These are phyloP conservation scores for Candida verbasci DNA, from an alignment of 805 yeast species.

Conservation along the genomic window DNA sequence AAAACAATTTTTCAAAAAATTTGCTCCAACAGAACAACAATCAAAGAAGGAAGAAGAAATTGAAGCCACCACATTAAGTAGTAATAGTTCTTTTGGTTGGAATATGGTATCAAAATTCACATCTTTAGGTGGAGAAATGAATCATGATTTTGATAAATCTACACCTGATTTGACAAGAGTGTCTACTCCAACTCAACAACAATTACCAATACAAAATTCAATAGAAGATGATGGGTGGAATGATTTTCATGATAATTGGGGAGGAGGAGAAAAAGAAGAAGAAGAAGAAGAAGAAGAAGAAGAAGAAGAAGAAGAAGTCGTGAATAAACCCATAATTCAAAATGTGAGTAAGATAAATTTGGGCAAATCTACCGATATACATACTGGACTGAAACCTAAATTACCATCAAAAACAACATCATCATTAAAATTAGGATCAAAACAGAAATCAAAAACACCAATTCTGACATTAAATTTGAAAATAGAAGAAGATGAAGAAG, in stretches of 20 bases:
- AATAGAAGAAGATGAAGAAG: constrained; percentile 22
- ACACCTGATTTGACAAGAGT: constrained; percentile 33
- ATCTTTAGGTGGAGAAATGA: constrained; percentile 23
- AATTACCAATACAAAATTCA: constrained; percentile 2
- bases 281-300: no score
- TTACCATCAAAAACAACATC: constrained; percentile 6
- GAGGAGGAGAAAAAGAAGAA: constrained; percentile 10
- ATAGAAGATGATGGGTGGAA: constrained; percentile 13
- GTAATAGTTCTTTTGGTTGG: constrained; percentile 31
- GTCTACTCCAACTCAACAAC: constrained; percentile 21
- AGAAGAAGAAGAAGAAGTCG: no score
- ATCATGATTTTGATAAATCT: constrained; percentile 32
- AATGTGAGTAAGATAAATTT: constrained; percentile 6
- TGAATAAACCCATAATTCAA: constrained; percentile 8
- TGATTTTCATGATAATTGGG: constrained; percentile 16
- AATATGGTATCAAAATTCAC: constrained; percentile 32
- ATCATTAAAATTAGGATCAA: constrained; percentile 18
- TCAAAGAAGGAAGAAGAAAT: constrained; percentile 5
- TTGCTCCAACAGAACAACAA: constrained; percentile 14
- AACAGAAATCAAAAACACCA: constrained; percentile 8
- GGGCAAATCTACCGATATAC: constrained; percentile 7
- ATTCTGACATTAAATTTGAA: constrained; percentile 20
- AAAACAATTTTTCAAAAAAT: constrained; percentile 26
- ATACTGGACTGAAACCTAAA: constrained; percentile 5
- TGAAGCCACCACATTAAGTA: neutral